Base-by-base conservation (phyloP, 2,329 filamentous ascomycete genomes). In the Colletotrichum lentis region DNA sequence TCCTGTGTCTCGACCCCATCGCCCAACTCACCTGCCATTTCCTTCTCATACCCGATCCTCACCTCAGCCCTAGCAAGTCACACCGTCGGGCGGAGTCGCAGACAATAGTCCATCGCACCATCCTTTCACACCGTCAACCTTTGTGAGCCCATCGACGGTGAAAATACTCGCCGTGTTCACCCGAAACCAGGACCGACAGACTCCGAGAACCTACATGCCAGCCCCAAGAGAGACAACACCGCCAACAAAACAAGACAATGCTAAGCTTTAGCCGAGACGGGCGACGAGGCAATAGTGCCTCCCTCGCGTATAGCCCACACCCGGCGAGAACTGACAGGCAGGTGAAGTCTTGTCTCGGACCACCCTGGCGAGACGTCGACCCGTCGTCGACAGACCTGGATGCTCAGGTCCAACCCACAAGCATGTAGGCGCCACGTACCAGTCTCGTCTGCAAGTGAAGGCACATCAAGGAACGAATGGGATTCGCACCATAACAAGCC, bases 211-310 rank as follows among this genome's bases (percentile, higher is more conserved):
- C 18, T 31, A 39, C 5, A 8, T 54, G 31, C n/a, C 14, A 20
- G n/a, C 6, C n/a, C 22, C 12, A 4, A 54, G 35, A n/a, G 20
- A 22, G n/a, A 39, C 52, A 54, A 54, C n/a, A 27, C 52, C 31
- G 31, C 31, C 31, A 10, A 37, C 46, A 20, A 31, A n/a, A n/a
- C 31, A n/a, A 50, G 22, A 43, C 16, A 31, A 31, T 49, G 46
- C 35, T 60, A 60, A 52, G 35, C 57, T 52, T 60, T 43, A 43
- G 57, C 57, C 46, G 46, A 50, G 35, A 46, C 46, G 54, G 20
- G 10, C 16, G 54, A 31, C 54, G 22, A 44, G 22, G 14, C 52
- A 39, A 54, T 8, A 54, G 31, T 7, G 16, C 39, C 39, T 39
- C 11, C 27, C 20, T n/a, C 5, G 52, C 22, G 31, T 37, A 43